Evolutionary conservation across 352 stramenopile genomes (phyloP), one percentile per base, ranked within the genome.

Genomic region (Phytophthora citrophthora): DNA sequence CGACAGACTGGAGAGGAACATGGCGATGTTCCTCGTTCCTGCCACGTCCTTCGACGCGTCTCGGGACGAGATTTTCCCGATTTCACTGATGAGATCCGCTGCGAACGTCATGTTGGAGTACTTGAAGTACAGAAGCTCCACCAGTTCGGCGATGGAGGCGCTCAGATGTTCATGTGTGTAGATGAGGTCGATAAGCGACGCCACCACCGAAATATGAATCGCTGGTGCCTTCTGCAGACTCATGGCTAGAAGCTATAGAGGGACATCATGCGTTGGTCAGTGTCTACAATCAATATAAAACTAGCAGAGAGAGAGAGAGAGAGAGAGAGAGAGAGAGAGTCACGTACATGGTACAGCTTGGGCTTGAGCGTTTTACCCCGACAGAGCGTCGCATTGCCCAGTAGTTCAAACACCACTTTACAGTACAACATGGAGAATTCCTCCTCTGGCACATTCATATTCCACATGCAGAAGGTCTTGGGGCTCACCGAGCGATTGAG

Each of bases 401-500:
- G 62, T 16, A 92, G 56, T 51, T 88, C 71, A 48, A 91, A 90
- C 0, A 84, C 79, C 12, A 85, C 64, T 49, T 87, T 88, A 45
- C 78, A 90, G 58, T 92, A 92, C 5, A 92, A 55, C 48, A 88
- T 84, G 0, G 82, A 80, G 46, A 94, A 94, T 50, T 93, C 83
- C 74, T 93, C 86, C 55, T 94, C 86, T 1, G 86, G 86, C 4
- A 90, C 63, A 18, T 90, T 91, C 82, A 91, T 92, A 43, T 81
- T 80, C 86, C 86, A 94, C 47, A 94, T 74, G 15, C 64, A 59
- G 40, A 93, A 93, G 2, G 77, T 90, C 36, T 81, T 68, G 9
- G 85, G 70, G 57, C 70, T 81, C 27, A 93, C 74, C 6, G 82
- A 91, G 27, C 83, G 84, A 34, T 51, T 84, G 12, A 93, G 77